Base-by-base conservation (phyloP, 352 stramenopile genomes). In the Phytopythium oedochilum region DNA sequence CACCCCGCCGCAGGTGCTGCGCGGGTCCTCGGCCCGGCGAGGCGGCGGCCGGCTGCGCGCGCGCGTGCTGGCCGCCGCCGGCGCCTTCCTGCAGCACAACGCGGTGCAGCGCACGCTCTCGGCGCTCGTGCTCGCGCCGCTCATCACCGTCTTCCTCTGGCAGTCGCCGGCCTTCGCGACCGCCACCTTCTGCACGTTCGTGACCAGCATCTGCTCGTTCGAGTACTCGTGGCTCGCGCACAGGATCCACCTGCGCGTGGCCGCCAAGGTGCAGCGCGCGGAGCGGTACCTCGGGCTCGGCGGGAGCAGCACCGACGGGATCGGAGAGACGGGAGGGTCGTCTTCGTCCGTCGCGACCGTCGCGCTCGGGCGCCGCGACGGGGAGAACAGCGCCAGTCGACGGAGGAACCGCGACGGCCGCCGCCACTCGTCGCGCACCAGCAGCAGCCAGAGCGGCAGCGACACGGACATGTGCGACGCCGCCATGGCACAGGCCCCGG, bases 221-320 rank as follows among this genome's bases (percentile, higher is more conserved):
- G 80, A 90, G 59, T 90, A 86, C 32, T 69, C 75, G 22, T 89
- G 80, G 80, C 64, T 90, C 32, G 66, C 75, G 15, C 71, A 88
- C 51, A 75, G 80, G 32, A 90, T 90, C 56, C 71, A 86, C 34
- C 54, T 69, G 56, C 76, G 76, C 45, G 47, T 87, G 6, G 57
- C 77, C 60, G 63, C 64, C 34, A 73, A 68, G 43, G 53, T 76
- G 59, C 46, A 56, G 22, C 35, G 45, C 1, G 69, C 57, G 17
- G 70, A 78, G 38, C 43, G 46, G 6, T 29, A 63, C 17, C 48
- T 66, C 44, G 43, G 56, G 26, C 18, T 55, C 10, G 12, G 35
- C 23, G 17, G 32, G 18, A 2, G 17, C 17, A 9, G 28, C 6
- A 17, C 4, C 8, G 46, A 7, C 0, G 31, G 29, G 1, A 26